Conservation (phyloP, 2,329 filamentous ascomycete genomes). For the Xylaria sp. region DNA sequence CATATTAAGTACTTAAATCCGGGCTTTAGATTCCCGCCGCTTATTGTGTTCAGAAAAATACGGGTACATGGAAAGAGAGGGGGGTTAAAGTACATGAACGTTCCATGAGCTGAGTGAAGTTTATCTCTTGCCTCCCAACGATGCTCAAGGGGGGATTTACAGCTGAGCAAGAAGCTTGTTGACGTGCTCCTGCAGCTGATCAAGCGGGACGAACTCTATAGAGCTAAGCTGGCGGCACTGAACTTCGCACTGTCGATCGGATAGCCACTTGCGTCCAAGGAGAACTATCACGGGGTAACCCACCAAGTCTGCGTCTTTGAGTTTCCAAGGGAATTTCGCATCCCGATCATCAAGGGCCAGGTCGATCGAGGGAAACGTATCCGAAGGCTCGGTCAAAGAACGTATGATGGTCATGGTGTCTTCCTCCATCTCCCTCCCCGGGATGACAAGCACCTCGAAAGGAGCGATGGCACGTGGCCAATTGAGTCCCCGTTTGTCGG, state of each 20-base stretch:
- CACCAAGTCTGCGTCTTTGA: constrained; percentile 88
- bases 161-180: constrained; percentile 61
- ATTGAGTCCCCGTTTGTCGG: constrained; percentile 79
- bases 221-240: constrained; percentile 78
- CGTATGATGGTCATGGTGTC: constrained; percentile 73
- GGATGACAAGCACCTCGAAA: constrained; percentile 78
- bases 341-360: constrained; percentile 78
- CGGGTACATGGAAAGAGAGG: neutral
- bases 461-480: constrained; percentile 92
- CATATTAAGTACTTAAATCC: too few relatives aligned
- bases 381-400: constrained; percentile 52
- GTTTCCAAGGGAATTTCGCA: constrained; percentile 80
- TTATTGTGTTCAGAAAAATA: neutral
- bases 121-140: too few relatives aligned
- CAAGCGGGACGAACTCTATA: constrained; percentile 67
- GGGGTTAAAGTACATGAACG: neutral
- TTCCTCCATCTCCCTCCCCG: constrained; percentile 57
- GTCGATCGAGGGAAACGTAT: constrained; percentile 60
- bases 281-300: constrained; percentile 89
- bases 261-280: constrained; percentile 76
- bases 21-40: neutral
- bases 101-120: neutral
- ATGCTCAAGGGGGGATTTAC: constrained; percentile 49
- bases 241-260: constrained; percentile 73
- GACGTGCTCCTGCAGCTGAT: constrained; percentile 61